Evolutionary conservation across 805 yeast species (phyloP), one percentile per base, ranked within the genome.

Genomic region (Pichia thaimueangensis): DNA sequence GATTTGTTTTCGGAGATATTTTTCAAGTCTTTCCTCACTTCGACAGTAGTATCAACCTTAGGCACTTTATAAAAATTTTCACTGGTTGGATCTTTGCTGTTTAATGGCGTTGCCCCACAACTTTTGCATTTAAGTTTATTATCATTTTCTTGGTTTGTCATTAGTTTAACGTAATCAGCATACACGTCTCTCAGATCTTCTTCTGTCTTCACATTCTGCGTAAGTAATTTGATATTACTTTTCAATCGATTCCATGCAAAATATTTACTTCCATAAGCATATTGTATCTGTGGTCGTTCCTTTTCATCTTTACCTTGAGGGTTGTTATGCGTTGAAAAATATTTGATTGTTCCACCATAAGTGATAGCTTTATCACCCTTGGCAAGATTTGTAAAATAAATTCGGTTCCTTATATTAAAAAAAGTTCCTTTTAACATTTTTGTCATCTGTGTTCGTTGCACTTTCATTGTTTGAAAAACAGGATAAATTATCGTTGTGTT

Each of bases 71-170:
- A 77, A 50, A 50, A 78, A 1, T 82, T 82, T 1, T 64, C 61
- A 21, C 50, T 47, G 0, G 39, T 25, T 0, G 63, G 51, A 34
- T 69, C 58, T 0, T 39, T 47, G 9, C 55, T 55, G 52, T 80
- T 86, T 17, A 80, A 56, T 6, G 52, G 48, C 6, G 17, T 15
- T 4, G 76, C 60, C 29, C 86, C 86, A 62, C 86, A 80, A 3
- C 81, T 69, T 4, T 59, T 56, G 56, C 86, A 80, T 30, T 34
- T 36, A 3, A 48, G 22, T 13, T 33, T 29, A 11, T 27, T 17
- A 7, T 29, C 11, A 2, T 16, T 6, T 30, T 43, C 43, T 19
- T 24, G 20, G 9, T 17, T 19, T 16, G 45, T 32, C 10, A 48
- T 23, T 11, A 43, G 24, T 2, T 27, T 9, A 10, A 34, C 12